Evolutionary conservation across 2,329 filamentous ascomycete genomes (phyloP), one percentile per base, ranked within the genome.

Genomic region (Xylariales sp.): DNA sequence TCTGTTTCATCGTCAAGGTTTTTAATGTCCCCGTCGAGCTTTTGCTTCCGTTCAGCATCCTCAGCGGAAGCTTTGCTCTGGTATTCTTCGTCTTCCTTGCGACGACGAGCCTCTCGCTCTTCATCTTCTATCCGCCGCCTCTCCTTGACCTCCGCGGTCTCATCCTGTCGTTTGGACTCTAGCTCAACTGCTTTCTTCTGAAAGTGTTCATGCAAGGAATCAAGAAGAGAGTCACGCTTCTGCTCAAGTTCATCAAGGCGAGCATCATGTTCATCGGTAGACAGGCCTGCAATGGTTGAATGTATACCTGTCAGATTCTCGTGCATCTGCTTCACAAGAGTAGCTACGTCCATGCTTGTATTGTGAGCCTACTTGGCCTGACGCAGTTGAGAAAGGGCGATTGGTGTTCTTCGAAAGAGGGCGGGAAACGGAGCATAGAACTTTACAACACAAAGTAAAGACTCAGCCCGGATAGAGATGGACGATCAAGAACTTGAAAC

Each of bases 301-400:
- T 63, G 61, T 43, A 71, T 69, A 12, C 57, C 54, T 1, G 62
- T 59, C 32, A 71, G 55, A 15, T 61, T 68, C 40, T 68, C 61
- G 46, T 62, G 63, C 64, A 71, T 66, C 51, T 68, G 61, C 46
- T 60, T 52, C 48, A 69, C 60, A 34, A 70, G 63, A 31, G 55
- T 46, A 11, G 62, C 56, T 44, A 69, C 61, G 42, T 67, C 61
- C 50, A 58, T 51, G 20, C 44, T 56, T 43, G 27, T 10, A 16
- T 16, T 27, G 24, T n/a, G n/a, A n/a, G n/a, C n/a, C n/a, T n/a
- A n/a, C n/a, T n/a, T n/a, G n/a, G n/a, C n/a, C n/a, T n/a, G n/a
- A n/a, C n/a, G n/a, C n/a, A n/a, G n/a, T n/a, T n/a, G n/a, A n/a
- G n/a, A n/a, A n/a, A n/a, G n/a, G n/a, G n/a, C n/a, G n/a, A n/a